Evolutionary conservation across 2,329 filamentous ascomycete genomes (phyloP), one percentile per base, ranked within the genome.

Genomic region (Zasmidium angulare): DNA sequence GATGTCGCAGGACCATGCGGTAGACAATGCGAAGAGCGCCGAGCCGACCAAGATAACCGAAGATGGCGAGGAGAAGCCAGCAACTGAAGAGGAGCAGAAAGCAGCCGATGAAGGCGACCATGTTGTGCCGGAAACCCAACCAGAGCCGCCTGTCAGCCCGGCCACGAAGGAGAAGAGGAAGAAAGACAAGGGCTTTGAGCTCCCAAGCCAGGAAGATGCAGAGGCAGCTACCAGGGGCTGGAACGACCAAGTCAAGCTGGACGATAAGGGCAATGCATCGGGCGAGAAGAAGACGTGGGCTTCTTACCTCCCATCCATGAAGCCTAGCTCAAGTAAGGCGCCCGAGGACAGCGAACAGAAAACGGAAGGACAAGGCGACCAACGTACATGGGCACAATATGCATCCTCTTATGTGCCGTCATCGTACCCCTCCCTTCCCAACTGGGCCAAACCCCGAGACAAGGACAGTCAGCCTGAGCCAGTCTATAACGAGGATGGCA

Each of bases 401-500:
- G 71, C 71, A 12, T 66, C 67, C 17, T 62, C 65, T 1, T 64
- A 65, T 46, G 62, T 69, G 4, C 66, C 70, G 46, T 62, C 64
- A 14, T 29, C 26, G 26, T 48, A 66, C 43, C 57, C 63, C 55
- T 62, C 67, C 36, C 60, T 71, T 17, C 71, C 68, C 31, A 60
- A 64, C 49, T 61, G 58, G 57, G 63, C 55, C 1, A 66, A 61
- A 48, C 48, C 58, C n/a, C 71, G 70, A 49, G 67, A 69, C 56
- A 71, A 71, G 49, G 69, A 74, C 40, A 60, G 63, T 19, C 70
- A 75, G 20, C 63, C 68, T 24, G 67, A 71, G 50, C 69, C 74
- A n/a, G 72, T 74, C 46, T 74, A 69, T 52, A 74, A 73, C 56
- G 66, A 71, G 60, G 72, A 74, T 55, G 73, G 72, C 53, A 73